Evolutionary conservation across 163 green algal species (phyloP), one percentile per base, ranked within the genome.

Genomic region (Volvox carteri): DNA sequence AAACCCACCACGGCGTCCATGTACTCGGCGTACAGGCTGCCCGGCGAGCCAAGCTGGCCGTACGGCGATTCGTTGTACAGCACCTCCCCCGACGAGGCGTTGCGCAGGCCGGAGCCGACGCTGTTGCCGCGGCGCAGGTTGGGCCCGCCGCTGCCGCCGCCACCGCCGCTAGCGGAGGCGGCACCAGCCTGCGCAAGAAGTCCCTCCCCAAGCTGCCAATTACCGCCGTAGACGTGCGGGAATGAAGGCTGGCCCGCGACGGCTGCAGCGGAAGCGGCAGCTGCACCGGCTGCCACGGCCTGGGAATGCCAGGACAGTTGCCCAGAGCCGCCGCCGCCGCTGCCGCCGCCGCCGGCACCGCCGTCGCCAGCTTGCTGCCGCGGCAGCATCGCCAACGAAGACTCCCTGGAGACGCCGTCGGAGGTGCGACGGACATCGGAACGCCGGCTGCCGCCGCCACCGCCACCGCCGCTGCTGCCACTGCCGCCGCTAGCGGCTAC

Each of bases 1-100:
- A 5, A 23, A 75, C 79, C n/a, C 79, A 86, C 79, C 79, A 86
- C 79, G 0, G 9, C 46, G 28, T 78, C 79, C 79, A 86, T 86
- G 79, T 86, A 86, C 42, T 86, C 79, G 30, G 79, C 42, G 44
- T 78, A 86, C 30, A 67, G 42, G 44, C 30, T 68, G 42, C 60
- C 62, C 2, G 79, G 79, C 19, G 30, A 19, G 0, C 79, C 79
- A 4, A 67, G n/a, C 73, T 65, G 73, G 23, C 44, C 41, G 78
- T 75, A 41, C 78, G 21, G 35, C 58, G 21, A 5, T 7, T 25
- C 18, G 46, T 37, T 7, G n/a, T n/a, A n/a, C 52, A 58, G 7
- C 35, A 28, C 3, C 12, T 30, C 37, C 56, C 18, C 19, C 8
- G 48, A 68, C 11, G 46, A 28, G 33, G 30, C 50, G 30, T 33